A percentile compares a stretch with the other conserved stretches of the same genome.
Evolutionary conservation across 495 filamentous ascomycete genomes (phyloP).

Genomic region (Talaromyces proteolyticus): DNA sequence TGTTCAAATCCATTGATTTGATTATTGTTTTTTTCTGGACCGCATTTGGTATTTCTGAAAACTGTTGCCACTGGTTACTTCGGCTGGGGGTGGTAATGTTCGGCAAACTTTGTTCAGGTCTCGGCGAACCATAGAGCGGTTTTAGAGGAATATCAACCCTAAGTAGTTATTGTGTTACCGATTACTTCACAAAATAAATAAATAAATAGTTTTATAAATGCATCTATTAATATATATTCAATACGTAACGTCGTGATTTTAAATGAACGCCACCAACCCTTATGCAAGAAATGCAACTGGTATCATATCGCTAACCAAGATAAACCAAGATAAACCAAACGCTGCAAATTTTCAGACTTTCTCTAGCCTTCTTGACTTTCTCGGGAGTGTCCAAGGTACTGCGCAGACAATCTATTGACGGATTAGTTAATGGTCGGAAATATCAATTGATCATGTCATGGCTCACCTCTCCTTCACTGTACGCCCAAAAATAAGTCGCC

Average conservation of each 20-base stretch:
- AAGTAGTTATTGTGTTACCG: background rate
- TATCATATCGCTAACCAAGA: background rate
- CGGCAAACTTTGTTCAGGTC: too few species aligned
- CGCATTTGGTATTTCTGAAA: too few species aligned
- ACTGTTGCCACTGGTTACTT: too few species aligned
- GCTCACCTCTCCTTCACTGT: conserved; percentile 91
- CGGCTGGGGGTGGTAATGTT: too few species aligned
- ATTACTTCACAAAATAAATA: background rate
- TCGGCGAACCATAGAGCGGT: too few species aligned
- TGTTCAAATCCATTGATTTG: too few species aligned
- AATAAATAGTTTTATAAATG: too few species aligned
- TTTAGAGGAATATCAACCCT: too few species aligned
- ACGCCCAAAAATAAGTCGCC: conserved; percentile 91
- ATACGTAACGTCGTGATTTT: background rate
- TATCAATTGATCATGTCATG: background rate
- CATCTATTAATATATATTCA: background rate
- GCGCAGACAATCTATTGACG: conserved; percentile 45
- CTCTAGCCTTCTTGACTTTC: conserved; percentile 2
- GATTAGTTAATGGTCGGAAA: background rate
- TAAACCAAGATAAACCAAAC: background rate
- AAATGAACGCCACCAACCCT: background rate
- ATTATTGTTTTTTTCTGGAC: too few species aligned
- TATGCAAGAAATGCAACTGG: background rate
- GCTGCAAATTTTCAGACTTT: background rate
- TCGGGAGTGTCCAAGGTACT: conserved; percentile 51